A percentile compares a stretch with the other conserved stretches of the same genome.
phyloP scores from a whole-genome alignment of 495 filamentous ascomycete genomes.

The Echria macrotheca region DNA sequence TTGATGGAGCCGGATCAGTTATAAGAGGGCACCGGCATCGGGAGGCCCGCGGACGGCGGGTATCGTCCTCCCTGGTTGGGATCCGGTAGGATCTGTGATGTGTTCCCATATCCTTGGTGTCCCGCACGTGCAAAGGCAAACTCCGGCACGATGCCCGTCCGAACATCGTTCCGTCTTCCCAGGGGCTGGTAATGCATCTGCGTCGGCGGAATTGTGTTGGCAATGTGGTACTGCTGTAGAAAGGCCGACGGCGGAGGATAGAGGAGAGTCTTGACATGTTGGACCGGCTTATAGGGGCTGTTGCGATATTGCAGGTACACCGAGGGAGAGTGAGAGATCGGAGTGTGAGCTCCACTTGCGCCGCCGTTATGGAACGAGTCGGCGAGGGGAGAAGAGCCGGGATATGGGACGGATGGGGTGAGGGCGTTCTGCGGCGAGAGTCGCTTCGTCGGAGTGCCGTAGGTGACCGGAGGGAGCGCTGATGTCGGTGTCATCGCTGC shows the following conservation, averaged over 20 bases:
- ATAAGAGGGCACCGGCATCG: no score
- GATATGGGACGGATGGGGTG: slow-evolving; percentile 24
- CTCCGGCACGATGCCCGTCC: slow-evolving; percentile 80
- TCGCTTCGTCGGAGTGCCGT: slow-evolving; percentile 41
- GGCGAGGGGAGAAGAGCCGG: slow-evolving; percentile 46
- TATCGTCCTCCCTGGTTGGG: no score
- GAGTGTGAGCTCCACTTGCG: slow-evolving; percentile 45
- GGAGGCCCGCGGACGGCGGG: no score
- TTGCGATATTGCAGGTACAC: slow-evolving; percentile 56
- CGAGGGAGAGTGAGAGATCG: slow-evolving; percentile 51
- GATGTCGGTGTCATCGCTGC: slow-evolving; percentile 19
- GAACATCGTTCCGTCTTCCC: slow-evolving; percentile 69
- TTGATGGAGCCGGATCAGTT: neutral
- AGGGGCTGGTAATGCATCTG: slow-evolving; percentile 97
- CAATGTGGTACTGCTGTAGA: slow-evolving; percentile 65
- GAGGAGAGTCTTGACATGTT: slow-evolving; percentile 79
- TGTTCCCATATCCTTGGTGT: slow-evolving; percentile 7
- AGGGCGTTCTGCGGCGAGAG: slow-evolving; percentile 30
- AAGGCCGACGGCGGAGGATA: slow-evolving; percentile 80
- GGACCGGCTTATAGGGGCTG: slow-evolving; percentile 89
- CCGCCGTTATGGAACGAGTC: slow-evolving; percentile 37
- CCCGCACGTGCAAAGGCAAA: slow-evolving; percentile 28
- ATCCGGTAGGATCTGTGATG: slow-evolving; percentile 17
- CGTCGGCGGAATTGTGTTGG: slow-evolving; percentile 42
- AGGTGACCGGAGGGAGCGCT: slow-evolving; percentile 22